Conservation (phyloP, 2,329 filamentous ascomycete genomes). For the Thielaviopsis populi region DNA sequence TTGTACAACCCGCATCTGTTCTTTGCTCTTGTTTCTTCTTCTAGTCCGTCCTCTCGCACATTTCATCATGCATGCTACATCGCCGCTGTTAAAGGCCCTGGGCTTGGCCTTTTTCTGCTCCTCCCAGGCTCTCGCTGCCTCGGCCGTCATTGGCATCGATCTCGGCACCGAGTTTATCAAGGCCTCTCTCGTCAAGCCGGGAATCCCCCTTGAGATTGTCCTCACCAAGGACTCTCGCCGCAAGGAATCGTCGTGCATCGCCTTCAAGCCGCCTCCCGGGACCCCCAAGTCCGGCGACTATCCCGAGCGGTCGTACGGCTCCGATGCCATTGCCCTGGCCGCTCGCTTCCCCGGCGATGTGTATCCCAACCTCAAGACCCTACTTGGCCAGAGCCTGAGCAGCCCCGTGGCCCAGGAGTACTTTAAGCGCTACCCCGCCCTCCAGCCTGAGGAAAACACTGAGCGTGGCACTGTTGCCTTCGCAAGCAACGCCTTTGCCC, state of each 20-base stretch:
- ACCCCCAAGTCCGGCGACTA: conserved; percentile 51
- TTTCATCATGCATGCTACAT: conserved; percentile 20
- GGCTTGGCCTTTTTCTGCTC: conserved; percentile 27
- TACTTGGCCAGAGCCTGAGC: conserved; percentile 59
- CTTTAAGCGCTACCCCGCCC: conserved; percentile 57
- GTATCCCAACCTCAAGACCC: conserved; percentile 81
- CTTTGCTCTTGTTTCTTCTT: not conserved
- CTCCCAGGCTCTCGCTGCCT: conserved; percentile 36
- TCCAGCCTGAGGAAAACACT: conserved; percentile 39
- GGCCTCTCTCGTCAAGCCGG: conserved; percentile 86
- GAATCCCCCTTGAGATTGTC: conserved; percentile 93
- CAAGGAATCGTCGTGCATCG: conserved; percentile 81
- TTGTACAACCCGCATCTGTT: not conserved
- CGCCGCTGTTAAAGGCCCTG: conserved; percentile 20
- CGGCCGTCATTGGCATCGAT: conserved; percentile 82
- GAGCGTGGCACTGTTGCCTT: conserved; percentile 61
- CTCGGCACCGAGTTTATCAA: conserved; percentile 96
- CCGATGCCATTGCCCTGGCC: conserved; percentile 75
- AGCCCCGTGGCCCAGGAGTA: conserved; percentile 54
- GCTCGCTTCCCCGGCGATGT: conserved; percentile 84
- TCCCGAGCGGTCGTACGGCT: conserved; percentile 83
- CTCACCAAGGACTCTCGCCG: conserved; percentile 94
- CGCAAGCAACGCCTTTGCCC: conserved; percentile 53
- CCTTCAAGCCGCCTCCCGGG: conserved; percentile 73
- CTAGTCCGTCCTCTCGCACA: conserved; percentile 26